phyloP scores from a whole-genome alignment of 169 alveolate genomes.

The Blepharisma undulans region DNA sequence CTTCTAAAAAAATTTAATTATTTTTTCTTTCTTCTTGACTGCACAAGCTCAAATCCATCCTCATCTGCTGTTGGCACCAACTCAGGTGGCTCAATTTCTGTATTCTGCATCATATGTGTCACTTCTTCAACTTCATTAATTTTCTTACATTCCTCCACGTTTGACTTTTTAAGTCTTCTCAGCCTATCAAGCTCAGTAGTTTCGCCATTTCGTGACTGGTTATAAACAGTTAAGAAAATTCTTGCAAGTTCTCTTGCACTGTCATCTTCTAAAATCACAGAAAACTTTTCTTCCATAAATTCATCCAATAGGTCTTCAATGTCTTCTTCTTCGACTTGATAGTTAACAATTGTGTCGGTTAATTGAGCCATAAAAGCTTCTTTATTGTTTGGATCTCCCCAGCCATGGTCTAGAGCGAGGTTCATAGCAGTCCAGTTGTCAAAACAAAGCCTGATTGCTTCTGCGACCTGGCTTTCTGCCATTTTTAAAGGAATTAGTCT shows the following conservation, averaged over 20 bases:
- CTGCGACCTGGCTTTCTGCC: constrained; percentile 10
- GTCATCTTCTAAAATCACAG: constrained; percentile 29
- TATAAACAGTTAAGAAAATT: not conserved
- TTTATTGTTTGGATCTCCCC: constrained; percentile 8
- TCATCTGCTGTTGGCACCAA: constrained; percentile 28
- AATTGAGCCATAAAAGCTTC: not conserved
- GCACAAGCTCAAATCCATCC: constrained; percentile 31
- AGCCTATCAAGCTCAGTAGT: not conserved
- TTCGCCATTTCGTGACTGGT: not conserved
- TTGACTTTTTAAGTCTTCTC: not conserved
- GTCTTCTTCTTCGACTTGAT: not conserved
- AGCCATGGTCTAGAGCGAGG: constrained; percentile 30
- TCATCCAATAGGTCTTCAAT: not conserved
- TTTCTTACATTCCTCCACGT: not conserved
- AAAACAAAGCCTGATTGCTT: constrained; percentile 13
- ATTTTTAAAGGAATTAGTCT: not conserved
- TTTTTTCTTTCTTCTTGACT: not conserved
- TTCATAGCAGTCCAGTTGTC: constrained; percentile 34
- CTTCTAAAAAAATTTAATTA: too few relatives aligned
- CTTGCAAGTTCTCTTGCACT: constrained; percentile 12
- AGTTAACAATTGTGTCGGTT: not conserved
- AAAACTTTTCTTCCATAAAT: not conserved
- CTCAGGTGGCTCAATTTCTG: constrained; percentile 4
- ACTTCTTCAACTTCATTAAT: not conserved
- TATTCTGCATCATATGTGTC: not conserved